Conservation (phyloP, 2,329 filamentous ascomycete species). For the Penicillium sp. region DNA sequence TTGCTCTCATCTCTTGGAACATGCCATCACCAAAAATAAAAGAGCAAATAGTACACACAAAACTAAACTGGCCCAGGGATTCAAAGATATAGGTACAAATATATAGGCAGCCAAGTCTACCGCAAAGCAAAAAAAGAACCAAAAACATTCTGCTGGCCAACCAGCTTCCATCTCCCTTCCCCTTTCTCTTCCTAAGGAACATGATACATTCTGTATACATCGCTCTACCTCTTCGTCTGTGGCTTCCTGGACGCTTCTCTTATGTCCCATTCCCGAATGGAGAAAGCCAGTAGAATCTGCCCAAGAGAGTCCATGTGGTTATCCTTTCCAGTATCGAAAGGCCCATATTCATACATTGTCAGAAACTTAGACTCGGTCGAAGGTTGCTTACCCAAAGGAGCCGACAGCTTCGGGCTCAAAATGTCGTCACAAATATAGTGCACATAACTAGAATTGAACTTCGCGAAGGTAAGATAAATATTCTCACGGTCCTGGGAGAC, state of each 20-base stretch:
- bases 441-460: not conserved
- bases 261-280: not conserved
- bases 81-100: too few species aligned
- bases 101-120: too few species aligned
- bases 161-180: too few species aligned
- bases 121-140: too few species aligned
- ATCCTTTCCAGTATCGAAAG: not conserved
- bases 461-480: not conserved
- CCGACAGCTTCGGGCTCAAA: not conserved
- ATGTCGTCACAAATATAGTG: not conserved
- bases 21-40: too few species aligned
- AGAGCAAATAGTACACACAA: too few species aligned
- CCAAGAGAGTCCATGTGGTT: not conserved
- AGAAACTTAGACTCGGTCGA: not conserved
- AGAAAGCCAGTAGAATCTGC: not conserved
- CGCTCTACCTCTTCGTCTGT: not conserved
- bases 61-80: too few species aligned
- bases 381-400: not conserved
- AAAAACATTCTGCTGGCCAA: too few species aligned
- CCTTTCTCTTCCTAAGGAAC: not conserved
- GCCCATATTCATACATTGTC: not conserved
- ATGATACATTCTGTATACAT: not conserved
- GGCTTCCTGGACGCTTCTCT: not conserved
- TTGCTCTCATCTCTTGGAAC: too few species aligned
- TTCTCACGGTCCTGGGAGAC: not conserved